A percentile compares a stretch with the other conserved stretches of the same genome.
Conservation (phyloP, 106 monocot genomes). For the Xerophyta viscosa region DNA sequence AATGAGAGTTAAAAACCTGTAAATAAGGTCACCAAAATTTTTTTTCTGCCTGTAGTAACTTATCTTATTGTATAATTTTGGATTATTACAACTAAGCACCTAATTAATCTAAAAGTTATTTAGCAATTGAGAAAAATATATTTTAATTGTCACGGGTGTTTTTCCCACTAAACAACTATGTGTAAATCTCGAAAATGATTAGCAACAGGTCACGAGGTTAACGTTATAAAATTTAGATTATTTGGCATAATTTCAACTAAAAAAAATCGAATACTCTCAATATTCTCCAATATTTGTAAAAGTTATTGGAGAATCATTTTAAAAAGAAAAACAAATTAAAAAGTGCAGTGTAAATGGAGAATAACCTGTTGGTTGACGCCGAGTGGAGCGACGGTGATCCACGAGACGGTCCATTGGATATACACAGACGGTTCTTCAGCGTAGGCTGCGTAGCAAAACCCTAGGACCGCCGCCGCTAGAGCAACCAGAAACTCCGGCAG, state of each 20-base stretch:
- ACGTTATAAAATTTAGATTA: not conserved
- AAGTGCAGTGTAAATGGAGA: not conserved
- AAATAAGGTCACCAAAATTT: no score
- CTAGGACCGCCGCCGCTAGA: not conserved
- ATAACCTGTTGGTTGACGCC: constrained; percentile 2
- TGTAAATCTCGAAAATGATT: no score
- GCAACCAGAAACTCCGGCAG: not conserved
- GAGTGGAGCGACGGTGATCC: constrained; percentile 4
- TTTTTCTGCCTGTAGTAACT: no score
- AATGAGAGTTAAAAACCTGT: no score
- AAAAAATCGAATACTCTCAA: not conserved
- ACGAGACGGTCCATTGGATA: constrained; percentile 1
- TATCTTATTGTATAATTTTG: no score
- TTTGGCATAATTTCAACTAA: not conserved
- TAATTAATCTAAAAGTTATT: no score
- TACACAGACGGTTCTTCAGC: constrained; percentile 2
- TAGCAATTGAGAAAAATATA: no score
- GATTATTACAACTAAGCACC: no score
- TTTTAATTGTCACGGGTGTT: no score
- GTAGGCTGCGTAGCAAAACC: not conserved
- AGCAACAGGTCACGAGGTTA: no score
- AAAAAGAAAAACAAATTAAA: not conserved
- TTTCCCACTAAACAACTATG: no score
- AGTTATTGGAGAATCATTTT: no score
- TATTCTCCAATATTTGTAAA: not conserved